Base-by-base conservation (phyloP, 345 rosid genomes). In the Arabidopsis arenosa region DNA sequence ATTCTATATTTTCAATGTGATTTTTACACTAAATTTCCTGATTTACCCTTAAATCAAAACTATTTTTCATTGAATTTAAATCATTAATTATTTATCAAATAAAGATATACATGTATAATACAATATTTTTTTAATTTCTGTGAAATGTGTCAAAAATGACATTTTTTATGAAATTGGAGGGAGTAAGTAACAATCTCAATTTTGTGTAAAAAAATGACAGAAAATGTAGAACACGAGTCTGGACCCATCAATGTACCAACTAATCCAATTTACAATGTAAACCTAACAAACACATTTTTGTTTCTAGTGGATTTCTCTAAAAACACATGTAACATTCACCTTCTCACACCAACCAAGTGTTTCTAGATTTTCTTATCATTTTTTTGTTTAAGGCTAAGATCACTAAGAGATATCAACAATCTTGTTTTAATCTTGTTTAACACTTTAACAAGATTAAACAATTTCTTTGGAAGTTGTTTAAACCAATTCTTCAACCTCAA, bases 171-270 rank as follows among this genome's bases (percentile, higher is more conserved):
- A 23, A 23, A 23, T 2, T 2, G 26, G 26, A 23, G 2, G 26
- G 26, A 23, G 26, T 3, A 28, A 17, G 63, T 44, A 32, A 48
- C 36, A 18, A 6, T 21, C 49, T 28, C 7, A 28, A 49, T 9
- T 37, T 36, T 61, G 41, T 4, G 49, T 11, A 60, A 40, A 49
- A n/a, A 23, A 54, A 18, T 43, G 52, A 49, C 44, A 69, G 41
- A 51, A 40, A 11, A 4, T 12, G 53, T 63, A 32, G 23, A 63
- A 52, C 62, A 39, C 68, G 17, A 39, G 32, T 51, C 35, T 57
- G 45, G 45, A 61, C 74, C 43, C 15, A 41, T 39, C 26, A 36
- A 53, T 73, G 47, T 23, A 53, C 60, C 48, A 26, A 56, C 6
- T 44, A 12, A 11, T 14, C 13, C 13, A 35, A 5, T 21, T 21